These are phyloP conservation scores for Hypoxylon sp. DNA, from an alignment of 2,329 filamentous ascomycete genomes.

Conservation along the genomic window DNA sequence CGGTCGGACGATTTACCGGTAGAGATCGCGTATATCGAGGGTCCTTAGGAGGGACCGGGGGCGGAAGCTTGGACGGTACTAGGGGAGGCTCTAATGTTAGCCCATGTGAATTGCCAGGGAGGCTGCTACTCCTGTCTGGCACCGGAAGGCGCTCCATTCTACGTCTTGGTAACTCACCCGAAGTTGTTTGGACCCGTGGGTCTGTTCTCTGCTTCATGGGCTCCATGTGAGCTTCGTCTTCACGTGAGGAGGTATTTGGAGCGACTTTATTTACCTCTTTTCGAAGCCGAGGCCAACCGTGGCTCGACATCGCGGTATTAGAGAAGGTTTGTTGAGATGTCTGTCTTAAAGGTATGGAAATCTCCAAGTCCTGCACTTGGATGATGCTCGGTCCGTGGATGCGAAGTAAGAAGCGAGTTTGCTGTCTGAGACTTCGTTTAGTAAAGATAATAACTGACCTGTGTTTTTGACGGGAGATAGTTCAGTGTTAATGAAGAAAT, in stretches of 20 bases:
- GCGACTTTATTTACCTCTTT: not conserved
- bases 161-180: not conserved
- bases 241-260: not conserved
- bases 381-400: not conserved
- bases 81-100: not conserved
- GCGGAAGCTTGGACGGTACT: not conserved
- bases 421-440: no score
- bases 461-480: not conserved
- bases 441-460: not conserved
- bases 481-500: not conserved
- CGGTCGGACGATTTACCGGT: not conserved
- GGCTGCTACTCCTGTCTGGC: not conserved
- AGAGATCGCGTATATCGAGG: not conserved
- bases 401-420: no score
- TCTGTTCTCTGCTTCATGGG: not conserved
- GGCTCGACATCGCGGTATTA: conserved; percentile 1
- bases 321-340: not conserved
- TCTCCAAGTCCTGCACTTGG: not conserved
- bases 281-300: not conserved
- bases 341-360: not conserved
- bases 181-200: not conserved
- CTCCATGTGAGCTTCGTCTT: not conserved
- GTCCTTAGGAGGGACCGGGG: not conserved
- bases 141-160: not conserved
- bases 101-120: no score